Evolutionary conservation across 371 early-diverging fungal species (phyloP).

Genomic region (Chytridium lagenaria): DNA sequence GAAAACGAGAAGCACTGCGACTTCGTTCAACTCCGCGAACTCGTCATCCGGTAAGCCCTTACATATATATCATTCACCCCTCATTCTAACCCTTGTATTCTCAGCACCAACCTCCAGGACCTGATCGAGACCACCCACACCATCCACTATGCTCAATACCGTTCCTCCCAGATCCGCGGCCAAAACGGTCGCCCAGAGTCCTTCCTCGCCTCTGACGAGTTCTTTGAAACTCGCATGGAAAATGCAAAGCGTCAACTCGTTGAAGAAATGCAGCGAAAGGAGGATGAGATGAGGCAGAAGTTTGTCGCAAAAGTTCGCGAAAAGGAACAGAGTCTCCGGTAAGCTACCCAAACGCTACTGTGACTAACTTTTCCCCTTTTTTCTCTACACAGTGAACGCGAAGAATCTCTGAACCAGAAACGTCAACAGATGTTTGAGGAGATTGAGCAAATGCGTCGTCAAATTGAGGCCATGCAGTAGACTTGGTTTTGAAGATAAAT

Average conservation of each 20-base stretch:
- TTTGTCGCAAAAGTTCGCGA: slow-evolving; percentile 78
- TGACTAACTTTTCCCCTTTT: background rate
- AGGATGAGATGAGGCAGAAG: slow-evolving; percentile 75
- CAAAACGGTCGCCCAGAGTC: slow-evolving; percentile 75
- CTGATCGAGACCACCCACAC: too few relatives aligned
- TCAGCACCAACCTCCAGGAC: too few relatives aligned
- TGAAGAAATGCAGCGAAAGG: slow-evolving; percentile 77
- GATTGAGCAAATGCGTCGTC: slow-evolving; percentile 57
- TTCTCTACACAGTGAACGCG: slow-evolving; percentile 54
- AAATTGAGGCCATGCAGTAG: slow-evolving; percentile 44
- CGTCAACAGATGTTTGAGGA: slow-evolving; percentile 66
- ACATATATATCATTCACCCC: slow-evolving; percentile 72
- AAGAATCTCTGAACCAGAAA: slow-evolving; percentile 63
- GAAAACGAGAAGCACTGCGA: too few relatives aligned
- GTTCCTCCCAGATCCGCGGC: slow-evolving; percentile 47
- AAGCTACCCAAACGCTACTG: background rate
- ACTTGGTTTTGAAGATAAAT: too few relatives aligned
- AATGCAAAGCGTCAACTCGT: slow-evolving; percentile 58
- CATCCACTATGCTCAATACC: too few relatives aligned
- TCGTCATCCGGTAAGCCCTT: too few relatives aligned
- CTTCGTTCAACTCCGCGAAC: too few relatives aligned
- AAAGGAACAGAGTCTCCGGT: slow-evolving; percentile 71
- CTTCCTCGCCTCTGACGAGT: slow-evolving; percentile 76
- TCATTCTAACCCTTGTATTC: slow-evolving; percentile 70
- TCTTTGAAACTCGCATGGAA: slow-evolving; percentile 66